Evolutionary conservation across 805 yeast genomes (phyloP).

Genomic region (Lachancea lanzarotensis): DNA sequence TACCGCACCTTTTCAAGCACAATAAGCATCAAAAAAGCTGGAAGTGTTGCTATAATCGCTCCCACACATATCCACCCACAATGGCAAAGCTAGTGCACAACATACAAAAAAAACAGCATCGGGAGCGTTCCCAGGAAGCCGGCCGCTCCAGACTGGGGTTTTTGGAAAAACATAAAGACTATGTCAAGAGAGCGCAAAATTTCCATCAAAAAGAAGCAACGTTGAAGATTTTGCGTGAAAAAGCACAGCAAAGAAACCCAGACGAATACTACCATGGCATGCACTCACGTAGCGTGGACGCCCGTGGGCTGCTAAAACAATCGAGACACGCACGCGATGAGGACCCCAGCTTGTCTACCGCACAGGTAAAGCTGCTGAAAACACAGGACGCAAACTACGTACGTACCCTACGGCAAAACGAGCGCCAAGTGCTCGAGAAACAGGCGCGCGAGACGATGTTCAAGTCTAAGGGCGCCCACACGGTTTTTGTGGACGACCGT

Average conservation of each 20-base stretch:
- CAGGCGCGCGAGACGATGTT: conserved; percentile 40
- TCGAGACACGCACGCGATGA: conserved; percentile 52
- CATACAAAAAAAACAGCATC: conserved; percentile 92
- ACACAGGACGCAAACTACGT: conserved; percentile 88
- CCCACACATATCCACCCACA: not conserved
- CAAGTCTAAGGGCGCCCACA: conserved; percentile 65
- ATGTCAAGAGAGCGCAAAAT: conserved; percentile 62
- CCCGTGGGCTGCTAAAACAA: conserved; percentile 57
- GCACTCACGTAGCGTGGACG: conserved; percentile 64
- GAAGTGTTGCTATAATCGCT: no score
- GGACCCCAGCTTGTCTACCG: conserved; percentile 45
- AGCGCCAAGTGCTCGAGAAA: conserved; percentile 56
- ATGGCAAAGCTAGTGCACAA: conserved; percentile 84
- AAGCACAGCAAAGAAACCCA: conserved; percentile 72
- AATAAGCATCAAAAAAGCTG: no score
- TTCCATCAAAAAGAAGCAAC: conserved; percentile 53
- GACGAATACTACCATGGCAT: conserved; percentile 97
- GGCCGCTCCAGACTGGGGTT: conserved; percentile 73
- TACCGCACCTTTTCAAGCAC: no score
- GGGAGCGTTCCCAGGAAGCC: conserved; percentile 84
- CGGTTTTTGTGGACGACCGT: conserved; percentile 71
- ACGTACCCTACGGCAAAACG: conserved; percentile 67
- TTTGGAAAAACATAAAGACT: conserved; percentile 88
- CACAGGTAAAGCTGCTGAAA: conserved; percentile 75
- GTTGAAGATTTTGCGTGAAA: conserved; percentile 62